phyloP scores from a whole-genome alignment of 768 basidiomycete genomes.

The Tulasnella sp. region DNA sequence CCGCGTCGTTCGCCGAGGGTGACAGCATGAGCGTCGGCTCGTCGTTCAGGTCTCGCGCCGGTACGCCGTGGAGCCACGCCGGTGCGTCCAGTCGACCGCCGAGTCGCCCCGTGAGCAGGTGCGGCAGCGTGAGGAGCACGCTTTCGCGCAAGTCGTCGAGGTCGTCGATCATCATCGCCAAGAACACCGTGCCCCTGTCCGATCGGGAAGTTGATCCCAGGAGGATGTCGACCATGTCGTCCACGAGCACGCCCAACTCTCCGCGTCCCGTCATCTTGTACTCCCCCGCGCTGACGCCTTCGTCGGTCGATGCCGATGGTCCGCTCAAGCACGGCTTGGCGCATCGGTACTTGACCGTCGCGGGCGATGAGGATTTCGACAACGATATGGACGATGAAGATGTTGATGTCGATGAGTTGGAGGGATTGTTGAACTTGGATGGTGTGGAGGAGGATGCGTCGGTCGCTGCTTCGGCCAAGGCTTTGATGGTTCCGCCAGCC shows the following conservation, averaged over 20 bases:
- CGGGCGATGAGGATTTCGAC: neutral
- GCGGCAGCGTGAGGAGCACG: neutral
- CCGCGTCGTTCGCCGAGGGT: neutral
- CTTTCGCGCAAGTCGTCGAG: conserved; percentile 1
- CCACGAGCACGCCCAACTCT: neutral
- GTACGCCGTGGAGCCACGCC: neutral
- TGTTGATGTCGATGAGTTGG: neutral
- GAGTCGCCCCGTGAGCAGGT: neutral
- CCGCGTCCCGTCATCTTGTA: conserved; percentile 7
- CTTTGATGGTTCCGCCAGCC: neutral
- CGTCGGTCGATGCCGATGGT: neutral
- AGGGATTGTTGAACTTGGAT: neutral
- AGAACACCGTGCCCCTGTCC: neutral
- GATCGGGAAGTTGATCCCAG: neutral
- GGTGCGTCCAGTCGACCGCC: neutral
- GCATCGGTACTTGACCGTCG: neutral
- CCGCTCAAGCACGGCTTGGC: conserved; percentile 10
- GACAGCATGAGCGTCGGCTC: neutral
- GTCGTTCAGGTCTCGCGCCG: neutral
- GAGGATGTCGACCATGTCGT: neutral
- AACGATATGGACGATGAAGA: neutral
- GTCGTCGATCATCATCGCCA: neutral
- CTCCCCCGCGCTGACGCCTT: conserved; percentile 5
- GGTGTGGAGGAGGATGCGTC: neutral
- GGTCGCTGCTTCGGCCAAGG: neutral